These are phyloP conservation scores for Entoloma clypeatum DNA, from an alignment of 1,284 basidiomycete species.

Conservation along the genomic window DNA sequence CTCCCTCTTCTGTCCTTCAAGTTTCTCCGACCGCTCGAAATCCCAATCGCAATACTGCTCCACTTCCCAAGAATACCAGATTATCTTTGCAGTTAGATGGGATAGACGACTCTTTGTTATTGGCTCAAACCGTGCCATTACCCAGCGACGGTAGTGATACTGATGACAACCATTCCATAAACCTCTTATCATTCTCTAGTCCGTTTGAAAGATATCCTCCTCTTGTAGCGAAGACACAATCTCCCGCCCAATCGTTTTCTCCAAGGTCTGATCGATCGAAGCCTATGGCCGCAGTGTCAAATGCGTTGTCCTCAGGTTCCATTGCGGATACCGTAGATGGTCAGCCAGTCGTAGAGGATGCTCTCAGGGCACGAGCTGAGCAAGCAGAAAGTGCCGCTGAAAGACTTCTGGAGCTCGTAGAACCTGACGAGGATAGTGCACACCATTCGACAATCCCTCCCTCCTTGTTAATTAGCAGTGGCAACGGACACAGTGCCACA, in stretches of 20 bases:
- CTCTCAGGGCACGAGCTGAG: constrained; percentile 76
- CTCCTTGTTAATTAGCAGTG: constrained; percentile 48
- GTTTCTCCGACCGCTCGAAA: constrained; percentile 36
- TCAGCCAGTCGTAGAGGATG: constrained; percentile 73
- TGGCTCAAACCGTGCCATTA: constrained; percentile 66
- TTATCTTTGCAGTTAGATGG: constrained; percentile 37
- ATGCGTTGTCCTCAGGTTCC: constrained; percentile 55
- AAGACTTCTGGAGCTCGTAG: constrained; percentile 73
- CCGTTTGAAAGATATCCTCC: constrained; percentile 54
- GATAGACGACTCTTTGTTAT: constrained; percentile 61
- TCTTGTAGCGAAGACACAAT: constrained; percentile 19
- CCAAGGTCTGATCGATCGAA: constrained; percentile 52
- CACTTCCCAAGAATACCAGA: constrained; percentile 33
- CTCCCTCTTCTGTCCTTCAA: constrained; percentile 34
- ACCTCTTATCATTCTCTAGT: constrained; percentile 68
- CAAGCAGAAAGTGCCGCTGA: constrained; percentile 88
- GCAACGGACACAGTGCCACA: constrained; percentile 33
- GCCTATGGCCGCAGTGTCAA: constrained; percentile 42
- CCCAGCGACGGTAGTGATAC: constrained; percentile 71
- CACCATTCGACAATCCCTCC: constrained; percentile 51
- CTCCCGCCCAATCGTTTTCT: constrained; percentile 42
- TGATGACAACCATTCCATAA: constrained; percentile 53
- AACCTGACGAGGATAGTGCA: constrained; percentile 60
- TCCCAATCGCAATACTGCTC: constrained; percentile 22
- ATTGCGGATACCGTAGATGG: constrained; percentile 36